Percentiles rank a stretch among this genome's conserved stretches.
These are phyloP conservation scores for Penicillium roqueforti DNA, from an alignment of 495 filamentous ascomycete species.

Conservation along the genomic window DNA sequence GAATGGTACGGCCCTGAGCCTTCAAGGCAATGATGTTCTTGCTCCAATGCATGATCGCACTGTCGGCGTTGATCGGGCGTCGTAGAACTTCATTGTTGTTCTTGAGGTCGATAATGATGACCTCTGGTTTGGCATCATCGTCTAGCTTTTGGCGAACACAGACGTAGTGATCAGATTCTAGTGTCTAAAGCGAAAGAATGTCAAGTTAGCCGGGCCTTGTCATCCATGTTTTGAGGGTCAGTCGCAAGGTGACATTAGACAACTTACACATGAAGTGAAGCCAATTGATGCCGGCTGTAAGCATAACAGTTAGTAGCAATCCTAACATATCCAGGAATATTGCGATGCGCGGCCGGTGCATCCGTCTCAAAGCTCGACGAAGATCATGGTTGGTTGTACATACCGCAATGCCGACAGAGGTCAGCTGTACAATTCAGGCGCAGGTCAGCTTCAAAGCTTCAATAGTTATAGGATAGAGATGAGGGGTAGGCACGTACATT, in stretches of 20 bases:
- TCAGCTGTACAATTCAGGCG: conserved; percentile 51
- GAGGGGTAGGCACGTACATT: conserved; percentile 55
- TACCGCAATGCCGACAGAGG: conserved; percentile 76
- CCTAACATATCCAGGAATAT: conserved; percentile 9
- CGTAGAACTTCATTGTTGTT: conserved; percentile 89
- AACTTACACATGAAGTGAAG: conserved; percentile 93
- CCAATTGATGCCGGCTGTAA: conserved; percentile 75
- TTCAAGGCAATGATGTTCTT: conserved; percentile 94
- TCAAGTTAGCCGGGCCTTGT: conserved; percentile 12
- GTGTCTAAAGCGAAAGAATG: conserved; percentile 57
- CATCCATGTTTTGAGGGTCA: conserved; percentile 7
- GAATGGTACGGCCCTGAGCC: conserved; percentile 84
- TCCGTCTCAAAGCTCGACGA: conserved; percentile 21
- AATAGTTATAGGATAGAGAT: conserved; percentile 2
- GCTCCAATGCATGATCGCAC: conserved; percentile 98
- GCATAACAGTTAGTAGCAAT: conserved; percentile 37
- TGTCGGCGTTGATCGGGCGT: conserved; percentile 97
- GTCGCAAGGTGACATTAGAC: conserved; percentile 1
- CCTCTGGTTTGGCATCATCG: conserved; percentile 77
- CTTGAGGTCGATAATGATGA: conserved; percentile 95
- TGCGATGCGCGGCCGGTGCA: conserved; percentile 16
- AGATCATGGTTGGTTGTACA: conserved; percentile 29
- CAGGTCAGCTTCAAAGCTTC: conserved; percentile 19
- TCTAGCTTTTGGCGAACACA: conserved; percentile 91
- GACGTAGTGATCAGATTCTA: conserved; percentile 94